phyloP scores from a whole-genome alignment of 225 moss, liverwort and hornwort genomes.

The Bryum argenteum region DNA sequence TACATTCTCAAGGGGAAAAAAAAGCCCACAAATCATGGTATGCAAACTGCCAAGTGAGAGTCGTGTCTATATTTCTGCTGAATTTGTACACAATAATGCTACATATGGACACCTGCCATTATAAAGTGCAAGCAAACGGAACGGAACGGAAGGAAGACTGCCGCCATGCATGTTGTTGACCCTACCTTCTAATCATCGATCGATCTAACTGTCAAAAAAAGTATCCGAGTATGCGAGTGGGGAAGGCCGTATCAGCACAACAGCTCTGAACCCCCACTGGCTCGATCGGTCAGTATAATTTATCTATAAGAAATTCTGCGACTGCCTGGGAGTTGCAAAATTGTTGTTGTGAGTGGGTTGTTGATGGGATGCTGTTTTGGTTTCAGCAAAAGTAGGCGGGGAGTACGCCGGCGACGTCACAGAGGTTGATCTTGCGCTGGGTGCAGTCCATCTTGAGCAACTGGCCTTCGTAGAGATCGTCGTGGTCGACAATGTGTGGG shows the following conservation, averaged over 20 bases:
- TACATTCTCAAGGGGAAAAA: neutral
- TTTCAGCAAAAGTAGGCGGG: constrained; percentile 50
- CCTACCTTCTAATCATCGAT: constrained; percentile 22
- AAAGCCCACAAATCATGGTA: constrained; percentile 19
- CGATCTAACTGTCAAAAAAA: neutral
- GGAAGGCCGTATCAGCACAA: constrained; percentile 43
- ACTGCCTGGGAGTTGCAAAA: constrained; percentile 1
- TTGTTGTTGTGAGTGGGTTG: neutral
- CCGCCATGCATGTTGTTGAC: neutral
- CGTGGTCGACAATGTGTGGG: constrained; percentile 62
- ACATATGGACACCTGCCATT: constrained; percentile 29
- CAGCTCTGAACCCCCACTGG: constrained; percentile 53
- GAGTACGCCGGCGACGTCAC: constrained; percentile 59
- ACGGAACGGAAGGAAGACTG: neutral
- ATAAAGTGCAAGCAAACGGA: no score
- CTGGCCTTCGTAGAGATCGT: constrained; percentile 56
- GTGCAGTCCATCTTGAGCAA: constrained; percentile 61
- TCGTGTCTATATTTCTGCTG: constrained; percentile 21
- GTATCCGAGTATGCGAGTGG: constrained; percentile 10
- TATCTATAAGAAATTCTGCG: neutral
- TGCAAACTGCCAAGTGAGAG: neutral
- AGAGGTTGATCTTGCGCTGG: constrained; percentile 56
- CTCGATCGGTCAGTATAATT: neutral
- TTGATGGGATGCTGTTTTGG: neutral
- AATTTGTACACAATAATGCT: constrained; percentile 42